These are phyloP conservation scores for Sclerospora graminicola DNA, from an alignment of 352 stramenopile genomes.

Conservation along the genomic window DNA sequence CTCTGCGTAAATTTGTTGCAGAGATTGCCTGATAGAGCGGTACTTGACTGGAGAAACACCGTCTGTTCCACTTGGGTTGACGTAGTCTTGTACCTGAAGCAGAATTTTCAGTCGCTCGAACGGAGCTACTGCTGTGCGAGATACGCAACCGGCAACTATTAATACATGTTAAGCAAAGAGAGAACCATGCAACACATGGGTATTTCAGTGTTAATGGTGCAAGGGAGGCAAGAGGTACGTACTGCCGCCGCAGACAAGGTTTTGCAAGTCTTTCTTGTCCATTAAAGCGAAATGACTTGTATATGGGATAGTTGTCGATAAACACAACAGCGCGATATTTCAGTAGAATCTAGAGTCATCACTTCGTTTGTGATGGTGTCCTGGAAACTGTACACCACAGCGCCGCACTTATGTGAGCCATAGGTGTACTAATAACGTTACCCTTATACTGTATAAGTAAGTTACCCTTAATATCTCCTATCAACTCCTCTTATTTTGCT, in stretches of 20 bases:
- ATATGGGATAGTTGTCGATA: too few relatives aligned
- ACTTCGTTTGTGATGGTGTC: too few relatives aligned
- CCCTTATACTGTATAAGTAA: too few relatives aligned
- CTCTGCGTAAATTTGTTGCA: conserved; percentile 50
- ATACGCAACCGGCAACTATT: conserved; percentile 59
- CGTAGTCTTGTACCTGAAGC: conserved; percentile 65
- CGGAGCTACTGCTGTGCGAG: conserved; percentile 55
- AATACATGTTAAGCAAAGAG: too few relatives aligned
- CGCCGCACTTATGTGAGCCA: too few relatives aligned
- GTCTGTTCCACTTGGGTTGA: conserved; percentile 16
- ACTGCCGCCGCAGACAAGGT: conserved; percentile 69
- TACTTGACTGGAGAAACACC: conserved; percentile 27
- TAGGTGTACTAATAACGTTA: too few relatives aligned
- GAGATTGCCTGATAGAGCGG: conserved; percentile 38
- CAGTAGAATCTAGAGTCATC: too few relatives aligned
- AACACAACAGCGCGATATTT: too few relatives aligned
- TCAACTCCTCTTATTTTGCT: too few relatives aligned
- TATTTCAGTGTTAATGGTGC: not conserved
- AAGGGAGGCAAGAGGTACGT: conserved; percentile 10
- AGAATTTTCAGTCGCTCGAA: conserved; percentile 77
- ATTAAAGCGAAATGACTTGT: conserved; percentile 6
- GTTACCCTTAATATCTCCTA: too few relatives aligned
- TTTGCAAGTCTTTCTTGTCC: conserved; percentile 37
- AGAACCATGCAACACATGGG: too few relatives aligned
- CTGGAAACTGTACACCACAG: too few relatives aligned